These are phyloP conservation scores for Talaromyces albobiverticillius DNA, from an alignment of 2,329 filamentous ascomycete genomes.

Conservation along the genomic window DNA sequence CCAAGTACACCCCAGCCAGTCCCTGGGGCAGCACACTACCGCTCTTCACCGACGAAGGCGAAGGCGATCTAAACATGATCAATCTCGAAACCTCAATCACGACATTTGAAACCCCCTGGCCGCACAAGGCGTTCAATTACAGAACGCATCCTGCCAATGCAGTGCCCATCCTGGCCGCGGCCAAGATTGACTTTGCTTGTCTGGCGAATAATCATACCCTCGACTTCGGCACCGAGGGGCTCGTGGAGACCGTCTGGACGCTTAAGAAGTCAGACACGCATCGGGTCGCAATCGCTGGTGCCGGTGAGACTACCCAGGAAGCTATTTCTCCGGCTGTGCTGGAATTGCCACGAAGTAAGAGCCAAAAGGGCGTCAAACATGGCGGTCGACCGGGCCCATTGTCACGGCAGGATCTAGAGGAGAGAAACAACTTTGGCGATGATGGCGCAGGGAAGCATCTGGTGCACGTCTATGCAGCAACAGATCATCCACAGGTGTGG, in stretches of 20 bases:
- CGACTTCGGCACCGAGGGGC: conserved; percentile 33
- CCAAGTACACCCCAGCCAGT: conserved; percentile 22
- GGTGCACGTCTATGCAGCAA: conserved; percentile 35
- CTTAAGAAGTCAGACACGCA: conserved; percentile 20
- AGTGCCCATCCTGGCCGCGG: conserved; percentile 25
- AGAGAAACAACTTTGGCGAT: neutral
- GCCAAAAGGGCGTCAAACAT: neutral
- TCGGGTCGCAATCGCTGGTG: conserved; percentile 29
- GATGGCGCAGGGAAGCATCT: conserved; percentile 8
- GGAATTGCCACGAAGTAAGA: conserved; percentile 17
- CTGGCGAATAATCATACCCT: conserved; percentile 42
- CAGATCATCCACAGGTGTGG: conserved; percentile 38
- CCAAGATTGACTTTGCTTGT: conserved; percentile 31
- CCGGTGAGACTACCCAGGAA: conserved; percentile 29
- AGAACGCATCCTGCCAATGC: conserved; percentile 41
- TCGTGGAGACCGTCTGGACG: conserved; percentile 32
- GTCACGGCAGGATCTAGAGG: neutral
- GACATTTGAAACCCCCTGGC: conserved; percentile 31
- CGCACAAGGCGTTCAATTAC: conserved; percentile 40
- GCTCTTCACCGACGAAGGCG: conserved; percentile 22
- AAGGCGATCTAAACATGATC: conserved; percentile 34
- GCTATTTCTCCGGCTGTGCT: conserved; percentile 28
- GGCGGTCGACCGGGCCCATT: neutral
- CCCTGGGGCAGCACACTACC: conserved; percentile 37
- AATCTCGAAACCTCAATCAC: conserved; percentile 42